phyloP scores from a whole-genome alignment of 2,329 filamentous ascomycete species.

The Diaporthe sp. region DNA sequence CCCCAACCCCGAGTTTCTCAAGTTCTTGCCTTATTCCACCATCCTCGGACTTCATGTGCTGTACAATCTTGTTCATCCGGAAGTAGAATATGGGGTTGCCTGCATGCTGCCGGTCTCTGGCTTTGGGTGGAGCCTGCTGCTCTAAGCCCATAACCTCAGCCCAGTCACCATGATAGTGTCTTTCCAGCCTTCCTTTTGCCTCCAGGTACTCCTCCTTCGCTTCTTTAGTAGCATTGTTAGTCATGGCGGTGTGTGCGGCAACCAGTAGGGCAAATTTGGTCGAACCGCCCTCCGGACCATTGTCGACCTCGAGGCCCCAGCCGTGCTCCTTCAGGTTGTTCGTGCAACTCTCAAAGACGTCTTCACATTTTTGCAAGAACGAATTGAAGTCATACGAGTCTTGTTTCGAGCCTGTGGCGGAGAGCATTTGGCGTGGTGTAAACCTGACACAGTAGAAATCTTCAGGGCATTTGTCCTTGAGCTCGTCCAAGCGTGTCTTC shows the following conservation, averaged over 20 bases:
- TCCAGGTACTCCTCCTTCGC: background rate
- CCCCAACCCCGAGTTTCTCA: background rate
- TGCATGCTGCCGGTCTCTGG: background rate
- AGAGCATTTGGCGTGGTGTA: background rate
- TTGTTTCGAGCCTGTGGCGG: background rate
- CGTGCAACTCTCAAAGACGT: background rate
- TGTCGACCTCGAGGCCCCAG: background rate
- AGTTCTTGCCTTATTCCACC: background rate
- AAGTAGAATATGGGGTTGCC: background rate
- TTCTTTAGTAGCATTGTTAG: background rate
- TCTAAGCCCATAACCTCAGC: background rate
- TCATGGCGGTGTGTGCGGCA: background rate
- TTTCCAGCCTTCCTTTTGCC: background rate
- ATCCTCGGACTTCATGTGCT: background rate
- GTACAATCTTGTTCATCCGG: background rate
- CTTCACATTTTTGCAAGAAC: background rate
- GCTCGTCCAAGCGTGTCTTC: background rate
- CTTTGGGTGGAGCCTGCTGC: background rate
- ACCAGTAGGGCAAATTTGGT: background rate
- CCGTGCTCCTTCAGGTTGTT: background rate
- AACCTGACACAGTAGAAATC: background rate
- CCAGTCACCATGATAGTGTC: background rate
- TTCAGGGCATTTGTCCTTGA: background rate
- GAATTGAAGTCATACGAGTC: background rate
- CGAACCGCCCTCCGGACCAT: background rate